phyloP scores from a whole-genome alignment of 805 yeast species.

The Phaffomyces opuntiae region DNA sequence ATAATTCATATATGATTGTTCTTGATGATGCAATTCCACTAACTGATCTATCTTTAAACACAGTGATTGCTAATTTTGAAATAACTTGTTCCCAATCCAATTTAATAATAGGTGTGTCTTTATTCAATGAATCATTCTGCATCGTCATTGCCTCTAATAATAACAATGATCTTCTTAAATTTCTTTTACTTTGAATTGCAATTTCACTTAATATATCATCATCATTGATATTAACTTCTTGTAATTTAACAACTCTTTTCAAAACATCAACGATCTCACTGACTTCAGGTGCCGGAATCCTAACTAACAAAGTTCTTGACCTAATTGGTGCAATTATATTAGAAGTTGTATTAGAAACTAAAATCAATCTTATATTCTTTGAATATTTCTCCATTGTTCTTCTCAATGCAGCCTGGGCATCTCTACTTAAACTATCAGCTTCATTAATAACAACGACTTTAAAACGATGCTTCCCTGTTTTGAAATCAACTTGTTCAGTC shows the following conservation, averaged over 20 bases:
- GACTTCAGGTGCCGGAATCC: constrained; percentile 74
- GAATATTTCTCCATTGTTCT: constrained; percentile 96
- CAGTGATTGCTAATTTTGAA: constrained; percentile 50
- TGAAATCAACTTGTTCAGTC: constrained; percentile 88
- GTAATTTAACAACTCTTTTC: constrained; percentile 47
- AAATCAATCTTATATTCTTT: constrained; percentile 71
- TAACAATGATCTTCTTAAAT: constrained; percentile 70
- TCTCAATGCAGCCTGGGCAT: constrained; percentile 93
- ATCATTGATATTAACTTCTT: constrained; percentile 34
- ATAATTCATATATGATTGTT: constrained; percentile 68
- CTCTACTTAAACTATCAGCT: constrained; percentile 83
- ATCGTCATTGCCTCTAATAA: constrained; percentile 76
- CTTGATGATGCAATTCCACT: constrained; percentile 48
- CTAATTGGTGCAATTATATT: constrained; percentile 91
- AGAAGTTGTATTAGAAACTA: constrained; percentile 85
- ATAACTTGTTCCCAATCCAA: constrained; percentile 93
- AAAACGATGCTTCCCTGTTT: constrained; percentile 45
- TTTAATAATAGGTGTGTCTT: constrained; percentile 46
- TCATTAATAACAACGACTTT: constrained; percentile 84
- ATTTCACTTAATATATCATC: constrained; percentile 39
- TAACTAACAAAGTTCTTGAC: constrained; percentile 83
- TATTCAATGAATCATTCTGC: constrained; percentile 49
- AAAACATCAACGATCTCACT: constrained; percentile 55
- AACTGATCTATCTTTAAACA: constrained; percentile 59
- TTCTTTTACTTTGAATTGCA: constrained; percentile 53